Percentiles rank a stretch among this genome's conserved stretches.
Evolutionary conservation across 2,329 filamentous ascomycete genomes (phyloP).

Genomic region (Neofusicoccum laricinum): DNA sequence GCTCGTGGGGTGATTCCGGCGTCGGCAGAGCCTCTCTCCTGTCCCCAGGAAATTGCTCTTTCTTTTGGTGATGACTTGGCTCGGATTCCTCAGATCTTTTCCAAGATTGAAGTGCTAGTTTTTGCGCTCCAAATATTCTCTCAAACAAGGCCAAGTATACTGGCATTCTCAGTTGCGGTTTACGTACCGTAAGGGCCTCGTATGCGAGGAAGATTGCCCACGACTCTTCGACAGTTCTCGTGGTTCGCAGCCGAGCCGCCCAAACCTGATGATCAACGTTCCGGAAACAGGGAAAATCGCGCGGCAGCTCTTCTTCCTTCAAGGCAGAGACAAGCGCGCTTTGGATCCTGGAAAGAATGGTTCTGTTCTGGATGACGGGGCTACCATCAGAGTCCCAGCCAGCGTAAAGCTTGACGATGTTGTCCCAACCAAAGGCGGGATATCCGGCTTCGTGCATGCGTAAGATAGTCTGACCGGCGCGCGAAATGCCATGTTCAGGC

Average conservation of each 20-base stretch:
- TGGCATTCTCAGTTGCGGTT: slow-evolving; percentile 26
- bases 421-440: slow-evolving; percentile 49
- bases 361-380: slow-evolving; percentile 61
- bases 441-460: slow-evolving; percentile 62
- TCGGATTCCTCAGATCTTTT: not conserved
- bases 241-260: slow-evolving; percentile 57
- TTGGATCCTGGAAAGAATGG: slow-evolving; percentile 31
- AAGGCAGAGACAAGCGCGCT: slow-evolving; percentile 22
- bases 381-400: slow-evolving; percentile 64
- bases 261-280: slow-evolving; percentile 36
- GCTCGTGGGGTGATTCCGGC: slow-evolving; percentile 59
- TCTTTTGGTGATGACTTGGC: not conserved
- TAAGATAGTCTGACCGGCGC: slow-evolving; percentile 53
- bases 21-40: slow-evolving; percentile 53
- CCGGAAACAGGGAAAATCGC: not conserved
- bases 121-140: slow-evolving; percentile 40
- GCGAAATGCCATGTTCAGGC: slow-evolving; percentile 55
- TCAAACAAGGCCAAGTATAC: slow-evolving; percentile 58
- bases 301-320: not conserved
- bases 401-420: slow-evolving; percentile 52
- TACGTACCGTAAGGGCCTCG: slow-evolving; percentile 41
- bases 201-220: slow-evolving; percentile 63
- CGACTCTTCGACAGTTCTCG: slow-evolving; percentile 60
- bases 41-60: slow-evolving; percentile 56
- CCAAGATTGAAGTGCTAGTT: not conserved